Evolutionary conservation across 768 basidiomycete species (phyloP).

Genomic region (Boletus patriciae): DNA sequence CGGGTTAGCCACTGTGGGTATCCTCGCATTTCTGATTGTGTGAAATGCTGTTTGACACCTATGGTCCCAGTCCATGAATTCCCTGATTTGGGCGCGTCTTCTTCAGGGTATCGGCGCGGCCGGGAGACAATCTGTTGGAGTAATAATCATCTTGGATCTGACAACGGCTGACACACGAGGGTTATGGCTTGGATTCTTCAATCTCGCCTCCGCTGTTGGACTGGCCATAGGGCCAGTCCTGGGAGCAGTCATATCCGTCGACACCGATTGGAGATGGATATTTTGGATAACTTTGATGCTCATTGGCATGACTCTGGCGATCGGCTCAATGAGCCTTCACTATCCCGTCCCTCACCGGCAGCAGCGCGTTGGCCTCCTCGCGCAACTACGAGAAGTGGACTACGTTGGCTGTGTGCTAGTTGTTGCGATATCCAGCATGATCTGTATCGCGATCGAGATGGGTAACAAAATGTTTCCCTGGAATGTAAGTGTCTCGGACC

Average conservation of each 20-base stretch:
- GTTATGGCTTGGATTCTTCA: slow-evolving; percentile 39
- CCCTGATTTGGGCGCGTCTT: slow-evolving; percentile 34
- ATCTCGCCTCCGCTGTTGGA: slow-evolving; percentile 41
- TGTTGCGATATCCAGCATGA: slow-evolving; percentile 36
- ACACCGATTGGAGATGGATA: slow-evolving; percentile 46
- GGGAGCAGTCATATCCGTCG: slow-evolving; percentile 46
- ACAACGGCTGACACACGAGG: slow-evolving; percentile 38
- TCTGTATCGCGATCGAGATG: slow-evolving; percentile 40
- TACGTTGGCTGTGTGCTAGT: slow-evolving; percentile 33
- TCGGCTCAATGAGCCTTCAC: slow-evolving; percentile 28
- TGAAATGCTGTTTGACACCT: slow-evolving; percentile 6
- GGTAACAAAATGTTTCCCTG: slow-evolving; percentile 38
- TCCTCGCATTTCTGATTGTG: background rate
- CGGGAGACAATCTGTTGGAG: slow-evolving; percentile 37
- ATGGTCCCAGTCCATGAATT: slow-evolving; percentile 33
- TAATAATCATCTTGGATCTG: slow-evolving; percentile 37
- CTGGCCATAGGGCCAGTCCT: slow-evolving; percentile 47
- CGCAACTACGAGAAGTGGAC: slow-evolving; percentile 35
- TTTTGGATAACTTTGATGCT: slow-evolving; percentile 44
- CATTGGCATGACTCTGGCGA: slow-evolving; percentile 29
- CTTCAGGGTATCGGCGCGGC: slow-evolving; percentile 40
- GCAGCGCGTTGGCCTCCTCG: slow-evolving; percentile 34
- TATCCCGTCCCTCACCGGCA: slow-evolving; percentile 36
- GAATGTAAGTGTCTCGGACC: slow-evolving; percentile 25
- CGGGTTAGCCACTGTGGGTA: slow-evolving; percentile 30